phyloP scores from a whole-genome alignment of 306 rosid species.

The Vigna mungo region DNA sequence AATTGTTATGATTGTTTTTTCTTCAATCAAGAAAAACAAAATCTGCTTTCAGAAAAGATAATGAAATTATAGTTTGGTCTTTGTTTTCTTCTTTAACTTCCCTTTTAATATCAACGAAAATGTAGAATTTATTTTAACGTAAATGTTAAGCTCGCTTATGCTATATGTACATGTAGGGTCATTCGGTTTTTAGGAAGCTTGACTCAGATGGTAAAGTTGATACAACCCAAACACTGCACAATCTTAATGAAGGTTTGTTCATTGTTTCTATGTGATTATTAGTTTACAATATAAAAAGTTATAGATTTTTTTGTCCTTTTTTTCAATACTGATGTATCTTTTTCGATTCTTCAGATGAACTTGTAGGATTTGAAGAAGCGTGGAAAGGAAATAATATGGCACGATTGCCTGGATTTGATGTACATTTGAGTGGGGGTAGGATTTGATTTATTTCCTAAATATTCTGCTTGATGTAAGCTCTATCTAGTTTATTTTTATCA shows the following conservation, averaged over 20 bases:
- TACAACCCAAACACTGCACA: conserved; percentile 73
- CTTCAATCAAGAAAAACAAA: neutral
- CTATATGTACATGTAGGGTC: conserved; percentile 63
- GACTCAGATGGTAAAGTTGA: conserved; percentile 76
- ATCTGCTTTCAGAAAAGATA: neutral
- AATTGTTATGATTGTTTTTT: neutral
- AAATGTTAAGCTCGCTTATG: conserved; percentile 23
- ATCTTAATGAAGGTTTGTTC: conserved; percentile 75
- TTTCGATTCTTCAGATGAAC: conserved; percentile 62
- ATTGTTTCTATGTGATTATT: neutral
- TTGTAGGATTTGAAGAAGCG: conserved; percentile 72
- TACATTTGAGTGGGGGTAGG: conserved; percentile 50
- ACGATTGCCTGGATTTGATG: conserved; percentile 46
- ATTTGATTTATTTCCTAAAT: neutral
- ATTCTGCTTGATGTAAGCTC: neutral
- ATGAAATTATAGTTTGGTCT: neutral
- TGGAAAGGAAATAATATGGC: conserved; percentile 69
- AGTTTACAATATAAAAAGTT: neutral
- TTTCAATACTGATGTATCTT: neutral
- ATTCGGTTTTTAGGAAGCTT: conserved; percentile 80
- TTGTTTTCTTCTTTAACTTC: neutral
- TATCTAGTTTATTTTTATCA: too few species aligned
- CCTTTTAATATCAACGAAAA: neutral
- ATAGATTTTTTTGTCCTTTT: neutral
- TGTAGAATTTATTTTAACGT: neutral